Conservation (phyloP, 371 early-diverging fungal species). For the Mucor racemosus region DNA sequence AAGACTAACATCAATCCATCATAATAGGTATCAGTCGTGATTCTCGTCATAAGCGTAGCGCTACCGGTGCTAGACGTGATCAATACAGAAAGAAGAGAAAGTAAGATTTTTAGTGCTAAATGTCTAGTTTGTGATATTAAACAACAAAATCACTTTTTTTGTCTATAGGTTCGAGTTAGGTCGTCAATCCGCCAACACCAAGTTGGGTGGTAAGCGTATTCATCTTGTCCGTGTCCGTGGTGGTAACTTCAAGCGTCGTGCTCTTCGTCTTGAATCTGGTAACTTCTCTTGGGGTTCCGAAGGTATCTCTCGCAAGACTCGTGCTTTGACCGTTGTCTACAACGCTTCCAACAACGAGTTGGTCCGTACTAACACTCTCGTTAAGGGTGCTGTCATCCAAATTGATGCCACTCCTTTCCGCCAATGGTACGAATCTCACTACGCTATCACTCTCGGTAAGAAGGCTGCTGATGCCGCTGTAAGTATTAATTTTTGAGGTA, state of each 20-base stretch:
- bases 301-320: slow-evolving; percentile 92
- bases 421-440: slow-evolving; percentile 98
- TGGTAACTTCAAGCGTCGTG: slow-evolving; percentile 99
- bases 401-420: slow-evolving; percentile 99
- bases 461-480: slow-evolving; percentile 71
- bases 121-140: background rate
- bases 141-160: background rate
- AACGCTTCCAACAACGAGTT: slow-evolving; percentile 99
- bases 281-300: slow-evolving; percentile 99
- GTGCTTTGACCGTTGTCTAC: slow-evolving; percentile 98
- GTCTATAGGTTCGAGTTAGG: slow-evolving; percentile 93
- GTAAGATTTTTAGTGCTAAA: slow-evolving; percentile 23
- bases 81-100: slow-evolving; percentile 98
- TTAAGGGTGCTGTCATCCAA: slow-evolving; percentile 98
- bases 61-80: slow-evolving; percentile 98
- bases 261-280: slow-evolving; percentile 96
- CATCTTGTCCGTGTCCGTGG: slow-evolving; percentile 97
- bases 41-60: slow-evolving; percentile 98
- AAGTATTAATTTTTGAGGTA: slow-evolving; percentile 12
- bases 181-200: slow-evolving; percentile 98
- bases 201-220: slow-evolving; percentile 95
- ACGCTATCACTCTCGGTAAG: slow-evolving; percentile 87
- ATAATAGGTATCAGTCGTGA: slow-evolving; percentile 93
- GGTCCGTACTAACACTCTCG: slow-evolving; percentile 99
- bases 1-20: slow-evolving; percentile 13